Evolutionary conservation across 2,329 filamentous ascomycete species (phyloP).

Genomic region (Colletotrichum orbiculare): DNA sequence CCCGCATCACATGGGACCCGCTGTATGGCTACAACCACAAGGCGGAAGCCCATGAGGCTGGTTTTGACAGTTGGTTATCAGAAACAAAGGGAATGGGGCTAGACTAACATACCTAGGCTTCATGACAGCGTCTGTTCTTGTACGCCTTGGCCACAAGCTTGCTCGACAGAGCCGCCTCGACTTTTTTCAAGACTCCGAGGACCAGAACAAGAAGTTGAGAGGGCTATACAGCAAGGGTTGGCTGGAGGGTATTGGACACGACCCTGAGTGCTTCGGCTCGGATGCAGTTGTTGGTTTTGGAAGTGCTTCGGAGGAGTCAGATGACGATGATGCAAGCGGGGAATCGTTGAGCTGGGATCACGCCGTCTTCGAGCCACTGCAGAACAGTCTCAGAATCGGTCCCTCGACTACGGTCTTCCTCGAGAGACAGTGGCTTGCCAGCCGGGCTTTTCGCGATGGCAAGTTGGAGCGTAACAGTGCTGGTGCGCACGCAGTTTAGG

Average conservation of each 20-base stretch:
- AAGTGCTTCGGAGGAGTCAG: background rate
- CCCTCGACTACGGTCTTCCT: constrained; percentile 1
- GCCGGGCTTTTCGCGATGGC: background rate
- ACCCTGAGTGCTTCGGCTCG: background rate
- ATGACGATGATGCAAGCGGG: background rate
- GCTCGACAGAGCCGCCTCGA: background rate
- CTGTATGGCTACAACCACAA: constrained; percentile 15
- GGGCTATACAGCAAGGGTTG: constrained; percentile 13
- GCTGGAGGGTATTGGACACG: constrained; percentile 4
- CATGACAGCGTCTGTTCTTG: constrained; percentile 19
- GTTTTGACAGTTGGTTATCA: constrained; percentile 17
- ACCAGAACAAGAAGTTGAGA: background rate
- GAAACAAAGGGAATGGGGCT: background rate
- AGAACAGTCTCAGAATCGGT: constrained; percentile 2
- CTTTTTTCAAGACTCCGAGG: background rate
- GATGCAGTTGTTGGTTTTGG: background rate
- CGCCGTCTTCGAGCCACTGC: background rate
- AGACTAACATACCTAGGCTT: constrained; percentile 16
- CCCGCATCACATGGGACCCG: constrained; percentile 8
- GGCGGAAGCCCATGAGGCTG: constrained; percentile 19
- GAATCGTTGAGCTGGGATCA: background rate
- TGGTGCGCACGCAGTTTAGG: too few species aligned
- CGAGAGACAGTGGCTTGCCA: background rate
- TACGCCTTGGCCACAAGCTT: constrained; percentile 22
- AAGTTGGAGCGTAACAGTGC: background rate